Evolutionary conservation across 2,329 filamentous ascomycete genomes (phyloP), one percentile per base, ranked within the genome.

Genomic region (Venturia pyrina): DNA sequence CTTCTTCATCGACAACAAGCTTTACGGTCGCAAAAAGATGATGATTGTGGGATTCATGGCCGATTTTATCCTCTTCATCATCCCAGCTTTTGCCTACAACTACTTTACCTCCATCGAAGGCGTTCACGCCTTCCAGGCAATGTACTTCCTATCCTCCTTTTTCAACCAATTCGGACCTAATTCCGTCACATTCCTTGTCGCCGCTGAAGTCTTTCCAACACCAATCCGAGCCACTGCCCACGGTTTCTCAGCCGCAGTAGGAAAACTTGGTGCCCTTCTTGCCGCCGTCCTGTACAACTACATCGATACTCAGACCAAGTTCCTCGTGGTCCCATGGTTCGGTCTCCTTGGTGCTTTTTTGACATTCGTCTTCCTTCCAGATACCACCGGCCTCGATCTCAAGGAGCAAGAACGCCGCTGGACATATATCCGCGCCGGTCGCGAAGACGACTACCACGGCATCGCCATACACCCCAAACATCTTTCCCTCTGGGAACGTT

Each of bases 141-240:
- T 98, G 91, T 97, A 97, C 84, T 97, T 96, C 80, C 77, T 98
- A 71, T 96, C 91, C 8, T 96, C 91, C 32, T 98, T 98, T 83
- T 98, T 98, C 87, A 97, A 97, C 84, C 93, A 98, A 76, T 98
- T 98, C 73, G 93, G 93, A 15, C 93, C 93, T 78, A 98, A 98
- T 84, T 89, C 87, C 60, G 92, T 97, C 72, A 96, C 93, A 68
- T 98, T 98, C 89, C 85, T 98, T 70, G 90, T 96, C 44, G 93
- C 93, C 56, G 93, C 91, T 56, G 93, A 98, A 77, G 91, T 96
- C n/a, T 98, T 91, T 83, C 93, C 93, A 11, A 96, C 93, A 0
- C 90, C 93, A 11, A 87, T 98, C 71, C 92, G 93, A 72, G 93
- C 93, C 70, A 92, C 91, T 21, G 93, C 93, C 63, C 93, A 98